Evolutionary conservation across 1,139 yeast genomes (phyloP).

Genomic region (Geotrichum klebahnii): DNA sequence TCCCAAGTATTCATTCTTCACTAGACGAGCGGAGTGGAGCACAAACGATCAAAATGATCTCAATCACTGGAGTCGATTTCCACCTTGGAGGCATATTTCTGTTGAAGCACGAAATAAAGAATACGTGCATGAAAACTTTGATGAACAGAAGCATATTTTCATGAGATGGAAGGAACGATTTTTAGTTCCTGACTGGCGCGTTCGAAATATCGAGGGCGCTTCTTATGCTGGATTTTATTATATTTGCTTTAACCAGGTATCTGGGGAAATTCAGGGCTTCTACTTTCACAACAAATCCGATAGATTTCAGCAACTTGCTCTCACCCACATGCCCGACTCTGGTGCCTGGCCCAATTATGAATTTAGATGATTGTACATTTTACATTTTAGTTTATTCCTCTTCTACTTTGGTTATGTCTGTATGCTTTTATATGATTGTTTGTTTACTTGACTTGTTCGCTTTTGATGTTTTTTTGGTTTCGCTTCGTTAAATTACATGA

Average conservation of each 20-base stretch:
- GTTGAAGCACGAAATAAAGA: conserved; percentile 33
- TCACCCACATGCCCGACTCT: conserved; percentile 45
- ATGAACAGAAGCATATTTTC: conserved; percentile 53
- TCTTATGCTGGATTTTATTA: conserved; percentile 92
- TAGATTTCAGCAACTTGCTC: conserved; percentile 64
- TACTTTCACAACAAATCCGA: conserved; percentile 78
- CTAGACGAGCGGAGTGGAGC: conserved; percentile 53
- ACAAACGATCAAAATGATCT: conserved; percentile 65
- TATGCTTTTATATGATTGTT: too few relatives aligned
- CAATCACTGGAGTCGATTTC: conserved; percentile 82
- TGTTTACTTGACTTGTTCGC: too few relatives aligned
- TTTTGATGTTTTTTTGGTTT: too few relatives aligned
- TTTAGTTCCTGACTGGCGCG: conserved; percentile 71
- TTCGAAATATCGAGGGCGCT: conserved; percentile 61
- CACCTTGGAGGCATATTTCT: conserved; percentile 49
- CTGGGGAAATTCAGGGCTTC: conserved; percentile 71
- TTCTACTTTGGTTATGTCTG: too few relatives aligned
- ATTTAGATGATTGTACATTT: conserved; percentile 38
- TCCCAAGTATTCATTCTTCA: conserved; percentile 49
- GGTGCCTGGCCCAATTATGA: conserved; percentile 43
- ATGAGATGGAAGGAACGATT: conserved; percentile 96
- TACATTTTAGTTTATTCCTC: too few relatives aligned
- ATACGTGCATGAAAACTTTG: conserved; percentile 36
- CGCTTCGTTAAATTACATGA: too few relatives aligned
- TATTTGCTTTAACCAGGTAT: conserved; percentile 71